Evolutionary conservation across 1,284 basidiomycete genomes (phyloP), one percentile per base, ranked within the genome.

Genomic region (Sphagnurus paluster): DNA sequence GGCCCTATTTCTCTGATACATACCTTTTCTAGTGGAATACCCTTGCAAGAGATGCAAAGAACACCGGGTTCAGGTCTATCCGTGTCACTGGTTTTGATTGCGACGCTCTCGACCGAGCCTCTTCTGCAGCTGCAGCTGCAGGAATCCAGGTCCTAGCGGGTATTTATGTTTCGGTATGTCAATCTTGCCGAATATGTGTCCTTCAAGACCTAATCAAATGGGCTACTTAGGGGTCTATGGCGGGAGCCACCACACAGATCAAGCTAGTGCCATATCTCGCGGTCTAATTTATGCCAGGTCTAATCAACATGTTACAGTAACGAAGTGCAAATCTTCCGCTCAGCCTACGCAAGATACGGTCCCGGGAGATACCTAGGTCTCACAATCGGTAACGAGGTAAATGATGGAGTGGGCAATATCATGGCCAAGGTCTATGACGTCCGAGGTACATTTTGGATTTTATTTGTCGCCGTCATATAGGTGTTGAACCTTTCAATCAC

Each of bases 11-110:
- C 8, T 16, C 5, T 26, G 33, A 4, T 19, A n/a, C 4, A 21
- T 13, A 2, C 23, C 4, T 14, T 24, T n/a, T 30, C 29, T 36
- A 70, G 67, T 70, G 67, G 67, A 67, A 66, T 40, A 33, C 53
- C 7, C 33, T 69, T 10, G 66, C 66, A 2, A 57, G 44, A 9
- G 55, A 60, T 25, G 66, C 66, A 5, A 60, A 54, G 44, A 48
- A 46, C 14, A 42, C 56, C 17, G 67, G 67, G 3, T 68, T 69
- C 53, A 50, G 48, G 3, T 56, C 67, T 2, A 63, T 70, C 42
- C 62, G 65, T 19, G 65, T 70, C 34, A 36, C 59, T 5, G 67
- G 65, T 9, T 68, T 70, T 39, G 67, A 70, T 39, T 69, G 67
- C 47, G 56, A 67, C 44, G 67, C 68, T 11, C 52, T 70, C 4